A percentile compares a stretch with the other conserved stretches of the same genome.
These are phyloP conservation scores for Pythium vanterpoolii DNA, from an alignment of 352 stramenopile genomes.

Conservation along the genomic window DNA sequence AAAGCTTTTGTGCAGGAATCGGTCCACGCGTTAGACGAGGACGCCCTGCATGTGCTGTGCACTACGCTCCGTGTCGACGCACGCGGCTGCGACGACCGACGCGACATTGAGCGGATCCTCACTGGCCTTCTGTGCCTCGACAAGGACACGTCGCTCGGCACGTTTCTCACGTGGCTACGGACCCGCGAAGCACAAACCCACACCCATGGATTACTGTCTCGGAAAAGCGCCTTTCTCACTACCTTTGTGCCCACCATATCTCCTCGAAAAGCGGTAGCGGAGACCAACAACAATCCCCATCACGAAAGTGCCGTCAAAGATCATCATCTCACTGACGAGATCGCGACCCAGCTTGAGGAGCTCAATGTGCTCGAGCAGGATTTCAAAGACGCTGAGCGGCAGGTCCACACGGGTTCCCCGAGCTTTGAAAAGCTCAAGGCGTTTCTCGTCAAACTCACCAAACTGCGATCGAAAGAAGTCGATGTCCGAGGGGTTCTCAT, in stretches of 20 bases:
- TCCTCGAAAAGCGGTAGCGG: slow-evolving; percentile 12
- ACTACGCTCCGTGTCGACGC: slow-evolving; percentile 65
- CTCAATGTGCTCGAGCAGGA: slow-evolving; percentile 44
- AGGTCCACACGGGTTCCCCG: slow-evolving; percentile 48
- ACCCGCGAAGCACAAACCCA: slow-evolving; percentile 23
- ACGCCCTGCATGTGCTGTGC: slow-evolving; percentile 41
- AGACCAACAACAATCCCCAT: slow-evolving; percentile 4
- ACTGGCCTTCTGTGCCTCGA: slow-evolving; percentile 65
- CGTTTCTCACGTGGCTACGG: slow-evolving; percentile 68
- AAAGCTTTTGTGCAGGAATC: slow-evolving; percentile 68
- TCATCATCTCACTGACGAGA: slow-evolving; percentile 59
- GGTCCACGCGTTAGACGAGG: slow-evolving; percentile 43
- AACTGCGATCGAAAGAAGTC: slow-evolving; percentile 59
- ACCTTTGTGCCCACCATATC: slow-evolving; percentile 63
- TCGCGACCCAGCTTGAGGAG: slow-evolving; percentile 35
- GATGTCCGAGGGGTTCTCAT: slow-evolving; percentile 50
- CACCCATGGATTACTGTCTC: slow-evolving; percentile 19
- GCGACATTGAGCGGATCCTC: slow-evolving; percentile 58
- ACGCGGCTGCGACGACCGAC: slow-evolving; percentile 49
- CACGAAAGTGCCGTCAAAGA: slow-evolving; percentile 34
- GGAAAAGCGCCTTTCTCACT: slow-evolving; percentile 47
- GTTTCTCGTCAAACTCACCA: slow-evolving; percentile 61
- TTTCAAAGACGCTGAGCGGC: slow-evolving; percentile 61
- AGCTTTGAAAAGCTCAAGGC: slow-evolving; percentile 78
- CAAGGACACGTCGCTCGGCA: slow-evolving; percentile 64